phyloP scores from a whole-genome alignment of 352 stramenopile genomes.

The Phytophthora aleatoria region DNA sequence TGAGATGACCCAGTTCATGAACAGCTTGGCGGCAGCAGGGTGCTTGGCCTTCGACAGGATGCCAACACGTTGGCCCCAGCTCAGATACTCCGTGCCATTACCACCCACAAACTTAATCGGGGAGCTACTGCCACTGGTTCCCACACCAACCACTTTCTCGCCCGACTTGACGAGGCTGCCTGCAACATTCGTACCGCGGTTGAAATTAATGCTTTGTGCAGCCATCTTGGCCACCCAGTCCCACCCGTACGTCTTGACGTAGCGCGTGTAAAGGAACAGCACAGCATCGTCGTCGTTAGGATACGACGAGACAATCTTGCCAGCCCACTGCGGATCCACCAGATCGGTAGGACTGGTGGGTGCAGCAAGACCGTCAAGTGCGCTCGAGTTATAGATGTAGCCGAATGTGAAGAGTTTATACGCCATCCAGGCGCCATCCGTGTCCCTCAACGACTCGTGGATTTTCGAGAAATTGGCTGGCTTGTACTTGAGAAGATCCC shows the following conservation, averaged over 20 bases:
- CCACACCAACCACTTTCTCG: not conserved
- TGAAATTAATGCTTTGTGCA: not conserved
- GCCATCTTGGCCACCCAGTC: not conserved
- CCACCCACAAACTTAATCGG: not conserved
- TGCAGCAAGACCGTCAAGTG: not conserved
- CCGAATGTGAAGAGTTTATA: not conserved
- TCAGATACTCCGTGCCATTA: not conserved
- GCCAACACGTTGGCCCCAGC: not conserved
- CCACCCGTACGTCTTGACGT: not conserved
- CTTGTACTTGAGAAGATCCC: not conserved
- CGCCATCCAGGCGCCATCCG: not conserved
- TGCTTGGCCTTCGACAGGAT: not conserved
- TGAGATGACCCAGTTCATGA: not conserved
- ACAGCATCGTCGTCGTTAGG: not conserved
- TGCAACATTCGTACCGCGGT: not conserved
- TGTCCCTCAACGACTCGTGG: not conserved
- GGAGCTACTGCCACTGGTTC: not conserved
- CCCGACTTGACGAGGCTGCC: too few relatives aligned
- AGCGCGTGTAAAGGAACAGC: not conserved
- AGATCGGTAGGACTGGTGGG: not conserved
- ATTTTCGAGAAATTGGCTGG: not conserved
- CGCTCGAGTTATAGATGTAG: not conserved
- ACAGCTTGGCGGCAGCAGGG: not conserved
- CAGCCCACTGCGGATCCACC: not conserved
- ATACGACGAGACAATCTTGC: not conserved